Conservation (phyloP, 83 land plant species). For the Diphasiastrum complanatum region DNA sequence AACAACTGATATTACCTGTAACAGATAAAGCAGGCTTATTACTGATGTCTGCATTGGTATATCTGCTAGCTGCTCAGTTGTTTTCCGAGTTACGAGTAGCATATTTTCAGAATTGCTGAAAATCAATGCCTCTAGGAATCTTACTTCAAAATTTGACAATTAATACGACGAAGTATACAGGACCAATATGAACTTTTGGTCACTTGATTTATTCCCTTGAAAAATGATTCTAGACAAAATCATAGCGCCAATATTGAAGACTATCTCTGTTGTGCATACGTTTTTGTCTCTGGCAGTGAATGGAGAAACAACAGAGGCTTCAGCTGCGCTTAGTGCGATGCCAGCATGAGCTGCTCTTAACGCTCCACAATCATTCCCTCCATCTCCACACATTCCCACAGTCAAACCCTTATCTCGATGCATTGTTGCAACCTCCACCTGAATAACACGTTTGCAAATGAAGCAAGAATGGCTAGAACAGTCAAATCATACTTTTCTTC, state of each 20-base stretch:
- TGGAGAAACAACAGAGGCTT: constrained; percentile 10
- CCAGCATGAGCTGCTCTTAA: constrained; percentile 7
- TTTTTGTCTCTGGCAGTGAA: not conserved
- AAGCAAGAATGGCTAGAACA: not conserved
- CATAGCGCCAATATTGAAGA: not conserved
- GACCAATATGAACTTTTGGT: too few relatives aligned
- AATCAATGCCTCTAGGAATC: too few relatives aligned
- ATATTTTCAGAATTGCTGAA: too few relatives aligned
- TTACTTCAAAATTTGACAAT: too few relatives aligned
- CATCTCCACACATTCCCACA: constrained; percentile 4
- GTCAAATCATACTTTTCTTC: not conserved
- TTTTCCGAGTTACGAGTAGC: too few relatives aligned
- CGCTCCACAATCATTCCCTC: not conserved
- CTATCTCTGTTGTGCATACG: not conserved
- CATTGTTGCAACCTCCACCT: constrained; percentile 2
- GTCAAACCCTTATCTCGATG: not conserved
- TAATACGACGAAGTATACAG: too few relatives aligned
- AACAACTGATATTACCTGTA: constrained; percentile 10
- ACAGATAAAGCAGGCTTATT: too few relatives aligned
- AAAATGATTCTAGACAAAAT: too few relatives aligned
- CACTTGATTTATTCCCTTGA: too few relatives aligned
- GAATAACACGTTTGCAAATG: not conserved
- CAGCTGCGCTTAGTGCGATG: constrained; percentile 5
- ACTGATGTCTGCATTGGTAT: too few relatives aligned
- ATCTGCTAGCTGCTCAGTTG: too few relatives aligned